phyloP scores from a whole-genome alignment of 148 eudicot genomes.

The Linanthus parryae region DNA sequence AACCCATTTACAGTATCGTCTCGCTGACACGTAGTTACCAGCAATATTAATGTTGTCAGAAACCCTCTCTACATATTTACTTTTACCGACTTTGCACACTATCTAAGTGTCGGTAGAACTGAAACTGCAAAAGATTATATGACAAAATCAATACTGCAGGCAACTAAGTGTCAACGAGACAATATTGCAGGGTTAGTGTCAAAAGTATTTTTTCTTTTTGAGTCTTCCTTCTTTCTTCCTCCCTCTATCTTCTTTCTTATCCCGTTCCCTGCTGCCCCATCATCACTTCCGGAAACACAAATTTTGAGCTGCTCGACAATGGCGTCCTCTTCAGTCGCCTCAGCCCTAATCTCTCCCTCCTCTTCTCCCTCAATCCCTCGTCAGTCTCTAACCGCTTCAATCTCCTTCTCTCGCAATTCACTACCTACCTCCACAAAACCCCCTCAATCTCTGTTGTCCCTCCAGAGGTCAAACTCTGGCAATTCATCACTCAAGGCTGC shows the following conservation, averaged over 20 bases:
- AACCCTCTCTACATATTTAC: no score
- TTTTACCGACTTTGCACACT: no score
- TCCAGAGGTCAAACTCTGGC: slow-evolving; percentile 1
- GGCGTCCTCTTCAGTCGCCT: slow-evolving; percentile 25
- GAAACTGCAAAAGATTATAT: no score
- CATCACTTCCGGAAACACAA: not conserved
- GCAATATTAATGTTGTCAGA: no score
- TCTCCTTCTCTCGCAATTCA: slow-evolving; percentile 8
- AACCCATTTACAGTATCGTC: no score
- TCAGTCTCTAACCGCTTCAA: not conserved
- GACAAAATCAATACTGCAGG: no score
- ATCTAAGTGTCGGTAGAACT: no score
- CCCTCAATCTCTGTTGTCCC: not conserved
- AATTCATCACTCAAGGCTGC: slow-evolving; percentile 29
- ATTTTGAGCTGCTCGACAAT: slow-evolving; percentile 7
- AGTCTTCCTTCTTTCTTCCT: not conserved
- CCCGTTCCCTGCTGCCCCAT: slow-evolving; percentile 5
- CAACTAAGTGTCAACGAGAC: no score
- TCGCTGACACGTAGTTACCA: no score
- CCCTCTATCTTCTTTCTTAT: slow-evolving; percentile 7
- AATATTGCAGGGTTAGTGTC: no score
- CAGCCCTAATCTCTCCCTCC: slow-evolving; percentile 27
- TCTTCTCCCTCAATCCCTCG: slow-evolving; percentile 11
- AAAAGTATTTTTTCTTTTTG: not conserved
- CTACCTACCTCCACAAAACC: not conserved